These are phyloP conservation scores for Symbiodinium natans DNA, from an alignment of 73 alveolate species.

Conservation along the genomic window DNA sequence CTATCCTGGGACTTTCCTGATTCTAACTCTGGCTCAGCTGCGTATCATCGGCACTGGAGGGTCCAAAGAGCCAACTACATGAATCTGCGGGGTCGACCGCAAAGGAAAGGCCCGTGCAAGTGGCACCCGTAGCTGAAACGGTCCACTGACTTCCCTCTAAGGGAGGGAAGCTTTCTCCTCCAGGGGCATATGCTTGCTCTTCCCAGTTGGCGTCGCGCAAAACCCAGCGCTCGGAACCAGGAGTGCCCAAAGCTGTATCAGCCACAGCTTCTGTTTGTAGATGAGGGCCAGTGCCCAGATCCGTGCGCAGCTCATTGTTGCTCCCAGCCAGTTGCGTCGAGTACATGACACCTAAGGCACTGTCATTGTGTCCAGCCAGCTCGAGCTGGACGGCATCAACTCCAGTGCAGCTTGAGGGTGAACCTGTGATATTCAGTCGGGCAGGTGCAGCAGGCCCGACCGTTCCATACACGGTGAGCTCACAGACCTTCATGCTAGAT, in stretches of 20 bases:
- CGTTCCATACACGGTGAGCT: slow-evolving; percentile 40
- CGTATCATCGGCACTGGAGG: slow-evolving; percentile 30
- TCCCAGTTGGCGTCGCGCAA: slow-evolving; percentile 15
- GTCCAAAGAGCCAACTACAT: slow-evolving; percentile 78
- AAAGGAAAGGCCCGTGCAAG: slow-evolving; percentile 41
- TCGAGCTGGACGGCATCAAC: slow-evolving; percentile 32
- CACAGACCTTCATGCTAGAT: slow-evolving; percentile 14
- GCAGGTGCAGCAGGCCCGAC: slow-evolving; percentile 74
- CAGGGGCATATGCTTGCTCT: slow-evolving; percentile 39
- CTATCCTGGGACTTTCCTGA: too few species aligned
- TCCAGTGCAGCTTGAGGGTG: slow-evolving; percentile 59
- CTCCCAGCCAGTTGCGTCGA: slow-evolving; percentile 49
- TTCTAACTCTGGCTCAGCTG: neutral
- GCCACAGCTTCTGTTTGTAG: slow-evolving; percentile 53
- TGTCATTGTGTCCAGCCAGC: slow-evolving; percentile 63
- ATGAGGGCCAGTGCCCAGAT: slow-evolving; percentile 66
- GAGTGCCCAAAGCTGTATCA: neutral
- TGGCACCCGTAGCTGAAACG: slow-evolving; percentile 9
- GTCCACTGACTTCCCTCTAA: slow-evolving; percentile 69
- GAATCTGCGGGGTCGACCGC: slow-evolving; percentile 61
- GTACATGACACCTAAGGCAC: slow-evolving; percentile 51
- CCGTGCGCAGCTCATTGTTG: slow-evolving; percentile 65
- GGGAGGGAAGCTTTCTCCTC: slow-evolving; percentile 62
- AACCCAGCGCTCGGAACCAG: slow-evolving; percentile 33
- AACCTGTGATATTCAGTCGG: slow-evolving; percentile 61